These are phyloP conservation scores for Amanita inopinata DNA, from an alignment of 768 basidiomycete species.

Conservation along the genomic window DNA sequence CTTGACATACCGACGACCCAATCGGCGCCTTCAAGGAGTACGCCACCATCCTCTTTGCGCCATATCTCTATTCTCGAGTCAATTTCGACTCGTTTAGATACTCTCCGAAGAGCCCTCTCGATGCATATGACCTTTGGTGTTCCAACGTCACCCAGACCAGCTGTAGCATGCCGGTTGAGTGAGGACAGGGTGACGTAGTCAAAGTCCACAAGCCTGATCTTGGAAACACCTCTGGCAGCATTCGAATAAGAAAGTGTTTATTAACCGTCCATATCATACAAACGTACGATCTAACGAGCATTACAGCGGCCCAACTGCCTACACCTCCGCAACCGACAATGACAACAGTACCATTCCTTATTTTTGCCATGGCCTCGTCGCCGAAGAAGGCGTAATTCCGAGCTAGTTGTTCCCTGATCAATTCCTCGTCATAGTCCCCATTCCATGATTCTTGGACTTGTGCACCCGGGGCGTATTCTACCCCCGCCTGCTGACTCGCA, in stretches of 20 bases:
- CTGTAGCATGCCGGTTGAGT: slow-evolving; percentile 90
- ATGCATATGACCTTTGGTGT: slow-evolving; percentile 84
- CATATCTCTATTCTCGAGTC: slow-evolving; percentile 81
- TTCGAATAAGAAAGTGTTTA: not conserved
- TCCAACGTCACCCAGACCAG: slow-evolving; percentile 82
- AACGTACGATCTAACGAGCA: slow-evolving; percentile 84
- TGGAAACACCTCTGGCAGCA: slow-evolving; percentile 66
- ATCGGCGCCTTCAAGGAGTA: slow-evolving; percentile 72
- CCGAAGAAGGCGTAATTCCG: slow-evolving; percentile 94
- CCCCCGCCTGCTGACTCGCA: slow-evolving; percentile 10
- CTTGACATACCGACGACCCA: slow-evolving; percentile 77
- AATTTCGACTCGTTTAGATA: slow-evolving; percentile 82
- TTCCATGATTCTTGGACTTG: slow-evolving; percentile 6
- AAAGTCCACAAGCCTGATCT: slow-evolving; percentile 82
- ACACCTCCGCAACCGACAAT: slow-evolving; percentile 95
- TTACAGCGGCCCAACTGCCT: slow-evolving; percentile 91
- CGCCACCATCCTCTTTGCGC: slow-evolving; percentile 71
- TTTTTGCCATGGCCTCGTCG: slow-evolving; percentile 73
- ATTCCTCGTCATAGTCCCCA: slow-evolving; percentile 57
- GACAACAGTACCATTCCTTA: slow-evolving; percentile 70
- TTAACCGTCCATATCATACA: not conserved
- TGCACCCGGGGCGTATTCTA: slow-evolving; percentile 1
- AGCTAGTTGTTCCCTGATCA: slow-evolving; percentile 84
- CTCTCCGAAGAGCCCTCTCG: slow-evolving; percentile 53
- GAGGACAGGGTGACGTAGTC: slow-evolving; percentile 95